phyloP scores from a whole-genome alignment of 257 asterid species.

The Ophiorrhiza pumila region DNA sequence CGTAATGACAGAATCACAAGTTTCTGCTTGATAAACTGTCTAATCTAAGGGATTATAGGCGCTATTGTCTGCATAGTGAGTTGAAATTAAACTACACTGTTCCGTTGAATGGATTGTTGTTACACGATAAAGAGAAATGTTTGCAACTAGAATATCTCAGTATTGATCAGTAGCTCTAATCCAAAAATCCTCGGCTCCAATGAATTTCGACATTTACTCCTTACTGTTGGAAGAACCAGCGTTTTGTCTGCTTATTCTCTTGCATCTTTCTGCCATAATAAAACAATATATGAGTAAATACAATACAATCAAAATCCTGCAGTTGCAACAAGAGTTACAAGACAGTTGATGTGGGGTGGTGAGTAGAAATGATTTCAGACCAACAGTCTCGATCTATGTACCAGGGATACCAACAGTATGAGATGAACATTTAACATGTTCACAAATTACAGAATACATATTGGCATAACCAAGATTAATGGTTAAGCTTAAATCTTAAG shows the following conservation, averaged over 20 bases:
- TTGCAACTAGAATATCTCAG: not conserved
- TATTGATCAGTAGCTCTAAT: constrained; percentile 4
- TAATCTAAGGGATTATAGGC: not conserved
- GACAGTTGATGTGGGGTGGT: not conserved
- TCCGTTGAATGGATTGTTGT: not conserved
- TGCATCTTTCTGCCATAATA: constrained; percentile 58
- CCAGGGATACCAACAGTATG: not conserved
- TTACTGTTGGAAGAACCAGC: constrained; percentile 54
- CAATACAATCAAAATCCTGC: not conserved
- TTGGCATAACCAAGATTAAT: not conserved
- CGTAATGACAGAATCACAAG: too few relatives aligned
- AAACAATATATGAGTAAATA: not conserved
- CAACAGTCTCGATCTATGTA: not conserved
- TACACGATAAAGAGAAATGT: not conserved
- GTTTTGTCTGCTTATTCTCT: constrained; percentile 55
- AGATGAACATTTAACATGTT: too few relatives aligned
- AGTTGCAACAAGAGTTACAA: not conserved
- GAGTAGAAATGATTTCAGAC: not conserved
- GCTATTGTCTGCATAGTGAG: not conserved
- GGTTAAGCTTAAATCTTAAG: not conserved
- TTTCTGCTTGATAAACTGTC: not conserved
- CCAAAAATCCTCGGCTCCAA: constrained; percentile 3
- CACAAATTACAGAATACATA: too few relatives aligned
- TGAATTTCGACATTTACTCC: not conserved
- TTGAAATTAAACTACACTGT: constrained; percentile 3